A percentile compares a stretch with the other conserved stretches of the same genome.
These are phyloP conservation scores for Ballota nigra DNA, from an alignment of 257 asterid species.

Conservation along the genomic window DNA sequence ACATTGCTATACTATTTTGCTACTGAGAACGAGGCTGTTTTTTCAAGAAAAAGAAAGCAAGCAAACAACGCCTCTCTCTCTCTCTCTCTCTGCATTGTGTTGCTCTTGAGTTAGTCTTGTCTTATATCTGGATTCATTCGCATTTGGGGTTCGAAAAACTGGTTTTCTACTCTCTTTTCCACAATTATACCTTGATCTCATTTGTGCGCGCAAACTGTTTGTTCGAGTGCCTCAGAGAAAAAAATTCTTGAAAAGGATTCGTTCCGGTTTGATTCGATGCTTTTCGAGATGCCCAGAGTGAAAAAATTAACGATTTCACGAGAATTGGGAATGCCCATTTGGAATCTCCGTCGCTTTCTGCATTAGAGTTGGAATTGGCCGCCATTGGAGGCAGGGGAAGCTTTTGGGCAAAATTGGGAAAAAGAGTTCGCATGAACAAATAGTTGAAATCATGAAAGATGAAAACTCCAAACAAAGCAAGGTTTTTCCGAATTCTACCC, in stretches of 20 bases:
- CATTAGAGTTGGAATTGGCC: constrained; percentile 19
- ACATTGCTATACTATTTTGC: constrained; percentile 53
- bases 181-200: not conserved
- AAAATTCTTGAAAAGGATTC: constrained; percentile 7
- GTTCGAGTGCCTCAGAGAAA: constrained; percentile 1
- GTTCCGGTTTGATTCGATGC: constrained; percentile 17
- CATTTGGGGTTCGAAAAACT: constrained; percentile 21
- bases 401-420: constrained; percentile 17
- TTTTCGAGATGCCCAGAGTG: constrained; percentile 15
- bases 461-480: constrained; percentile 69
- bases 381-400: constrained; percentile 20
- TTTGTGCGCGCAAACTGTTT: constrained; percentile 12
- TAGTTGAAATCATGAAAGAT: constrained; percentile 70
- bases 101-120: constrained; percentile 31
- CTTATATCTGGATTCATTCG: constrained; percentile 21
- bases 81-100: constrained; percentile 29
- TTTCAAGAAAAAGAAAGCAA: constrained; percentile 17
- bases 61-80: constrained; percentile 8
- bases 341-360: constrained; percentile 8
- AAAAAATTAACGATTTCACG: constrained; percentile 3
- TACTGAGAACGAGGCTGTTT: constrained; percentile 56
- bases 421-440: constrained; percentile 60
- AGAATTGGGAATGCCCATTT: constrained; percentile 30
- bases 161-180: constrained; percentile 7
- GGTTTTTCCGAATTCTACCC: constrained; percentile 32